Evolutionary conservation across 192 early-diverging fungal genomes (phyloP), one percentile per base, ranked within the genome.

Genomic region (Geosiphon pyriformis): DNA sequence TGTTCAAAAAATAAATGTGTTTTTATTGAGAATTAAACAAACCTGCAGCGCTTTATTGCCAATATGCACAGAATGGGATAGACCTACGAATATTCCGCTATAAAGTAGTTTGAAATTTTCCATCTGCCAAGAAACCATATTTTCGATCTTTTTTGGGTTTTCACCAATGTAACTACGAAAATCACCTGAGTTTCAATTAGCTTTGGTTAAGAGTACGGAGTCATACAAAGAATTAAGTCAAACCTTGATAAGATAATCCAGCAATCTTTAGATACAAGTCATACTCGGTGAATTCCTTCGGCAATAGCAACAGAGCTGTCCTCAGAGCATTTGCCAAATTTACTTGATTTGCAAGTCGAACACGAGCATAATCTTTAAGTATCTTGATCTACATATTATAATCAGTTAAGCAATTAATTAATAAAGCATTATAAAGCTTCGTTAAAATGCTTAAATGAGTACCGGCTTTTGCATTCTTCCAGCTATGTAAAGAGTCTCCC

Each of bases 381-480:
- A 91, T 86, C 61, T 87, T 89, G n/a, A 89, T 78, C 87, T 89
- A 60, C 20, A 0, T 10, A 18, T 8, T 12, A 32, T 15, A 0
- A 26, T 17, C 3, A 42, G 0, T 53, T 7, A 23, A 12, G 20
- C 47, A 32, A 59, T 23, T 61, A 66, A 64, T 59, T 29, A 50
- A 10, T 7, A 30, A 30, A 48, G 4, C 7, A 52, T 20, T 22
- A n/a, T 20, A 7, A 20, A 52, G 20, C 20, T 22, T 20, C 20
- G 18, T 37, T 11, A 64, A 72, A 34, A 48, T 53, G 30, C 1
- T 23, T 48, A 48, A n/a, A 60, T 26, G 74, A 75, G 72, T 79
- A 90, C 90, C 8, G 97, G 97, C 70, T 99, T 99, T 62, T 98
- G 96, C 83, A 99, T 86, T 50, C 97, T 86, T 1, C 97, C 97